Base-by-base conservation (phyloP, 176 grass and related monocot species). In the Eleusine coracana region DNA sequence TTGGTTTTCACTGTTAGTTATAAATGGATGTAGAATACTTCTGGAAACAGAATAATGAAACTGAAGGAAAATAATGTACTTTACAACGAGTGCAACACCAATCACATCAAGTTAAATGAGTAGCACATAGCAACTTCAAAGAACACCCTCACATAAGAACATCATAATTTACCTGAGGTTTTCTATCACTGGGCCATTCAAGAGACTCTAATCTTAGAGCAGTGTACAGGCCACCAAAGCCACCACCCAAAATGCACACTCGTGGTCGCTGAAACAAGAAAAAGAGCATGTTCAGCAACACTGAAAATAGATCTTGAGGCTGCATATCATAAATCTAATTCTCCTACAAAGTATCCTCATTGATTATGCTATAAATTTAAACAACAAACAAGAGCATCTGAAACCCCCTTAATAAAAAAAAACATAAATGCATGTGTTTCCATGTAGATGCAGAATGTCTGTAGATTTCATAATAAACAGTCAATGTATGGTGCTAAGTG, bases 151-250 rank as follows among this genome's bases (percentile, higher is more conserved):
- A 63, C 44, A 59, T 48, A 49, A 51, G 3, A 68, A 50, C 16
- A 79, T 25, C 17, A 72, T 63, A 21, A 34, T 44, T 81, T 95
- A 99, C 96, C 91, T 99, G 96, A 84, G 93, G 96, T 44, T 85
- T 94, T 44, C 92, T 99, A 82, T 90, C 86, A 92, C 78, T 84
- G 64, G 91, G 85, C 93, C 96, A 99, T 27, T 94, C 87, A 85
- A 99, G 93, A 90, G 91, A 99, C 48, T 99, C 96, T 80, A 99
- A 82, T 90, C 93, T 94, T 60, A 99, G 66, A 89, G 96, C 96
- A 82, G 93, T 96, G 87, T 99, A 99, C 61, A 99, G 51, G 14
- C 96, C 93, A 74, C 96, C 93, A 86, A 99, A 99, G 78, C 96
- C 96, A 92, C 96, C 96, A 83, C 93, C 91, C 62, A 99, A 84